A percentile compares a stretch with the other conserved stretches of the same genome.
phyloP scores from a whole-genome alignment of 331 rosid genomes.

The Pyracantha coccinea region DNA sequence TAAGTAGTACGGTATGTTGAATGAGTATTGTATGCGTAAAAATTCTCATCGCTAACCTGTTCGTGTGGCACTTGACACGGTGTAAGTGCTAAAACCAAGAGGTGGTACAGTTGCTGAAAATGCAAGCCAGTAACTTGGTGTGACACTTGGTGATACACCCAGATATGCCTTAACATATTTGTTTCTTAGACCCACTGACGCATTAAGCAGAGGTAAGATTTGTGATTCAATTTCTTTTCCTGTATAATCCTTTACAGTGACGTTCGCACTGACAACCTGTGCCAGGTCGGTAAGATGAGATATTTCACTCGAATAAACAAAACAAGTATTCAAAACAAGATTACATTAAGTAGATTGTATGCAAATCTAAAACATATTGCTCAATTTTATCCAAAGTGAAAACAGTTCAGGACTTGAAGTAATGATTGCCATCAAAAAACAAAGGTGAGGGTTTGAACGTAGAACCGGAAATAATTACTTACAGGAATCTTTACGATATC shows the following conservation, averaged over 20 bases:
- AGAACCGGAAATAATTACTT: constrained; percentile 17
- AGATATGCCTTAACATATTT: constrained; percentile 47
- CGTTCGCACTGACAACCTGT: constrained; percentile 50
- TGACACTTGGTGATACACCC: constrained; percentile 43
- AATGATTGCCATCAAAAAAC: neutral
- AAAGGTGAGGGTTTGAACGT: neutral
- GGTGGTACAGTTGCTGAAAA: constrained; percentile 73
- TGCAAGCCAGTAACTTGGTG: constrained; percentile 68
- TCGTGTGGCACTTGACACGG: constrained; percentile 44
- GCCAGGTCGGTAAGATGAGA: constrained; percentile 10
- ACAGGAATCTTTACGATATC: constrained; percentile 68
- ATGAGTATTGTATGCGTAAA: constrained; percentile 3
- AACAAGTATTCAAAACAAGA: neutral
- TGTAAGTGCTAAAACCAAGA: constrained; percentile 83
- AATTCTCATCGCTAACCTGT: constrained; percentile 33
- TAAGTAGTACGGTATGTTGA: neutral
- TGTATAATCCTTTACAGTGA: constrained; percentile 49
- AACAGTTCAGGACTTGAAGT: neutral
- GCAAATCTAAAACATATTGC: neutral
- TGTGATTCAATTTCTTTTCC: constrained; percentile 69
- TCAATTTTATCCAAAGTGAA: neutral
- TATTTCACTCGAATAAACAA: neutral
- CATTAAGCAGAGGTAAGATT: constrained; percentile 48
- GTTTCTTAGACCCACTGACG: constrained; percentile 37
- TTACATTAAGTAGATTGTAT: neutral